A percentile compares a stretch with the other conserved stretches of the same genome.
phyloP scores from a whole-genome alignment of 768 basidiomycete genomes.

The Coprinellus micaceus region DNA sequence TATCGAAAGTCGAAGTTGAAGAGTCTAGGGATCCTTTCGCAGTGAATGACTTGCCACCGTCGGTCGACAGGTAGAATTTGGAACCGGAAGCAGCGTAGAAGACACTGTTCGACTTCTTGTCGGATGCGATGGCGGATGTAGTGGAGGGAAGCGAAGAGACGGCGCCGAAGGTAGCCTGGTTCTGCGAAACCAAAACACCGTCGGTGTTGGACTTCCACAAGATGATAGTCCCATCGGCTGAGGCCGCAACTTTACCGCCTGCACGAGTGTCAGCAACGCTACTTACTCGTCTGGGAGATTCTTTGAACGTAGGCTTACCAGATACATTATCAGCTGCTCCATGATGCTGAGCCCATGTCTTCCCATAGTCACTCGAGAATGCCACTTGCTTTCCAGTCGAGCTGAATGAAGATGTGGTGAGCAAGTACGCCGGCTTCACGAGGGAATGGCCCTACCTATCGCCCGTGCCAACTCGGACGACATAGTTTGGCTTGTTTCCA shows the following conservation, averaged over 20 bases:
- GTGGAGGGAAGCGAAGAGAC: slow-evolving; percentile 50
- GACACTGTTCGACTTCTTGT: slow-evolving; percentile 52
- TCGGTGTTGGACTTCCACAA: slow-evolving; percentile 51
- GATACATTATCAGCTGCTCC: slow-evolving; percentile 49
- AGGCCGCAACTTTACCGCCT: slow-evolving; percentile 43
- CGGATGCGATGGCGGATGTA: slow-evolving; percentile 53
- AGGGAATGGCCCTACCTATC: slow-evolving; percentile 31
- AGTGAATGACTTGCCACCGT: slow-evolving; percentile 52
- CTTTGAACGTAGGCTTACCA: slow-evolving; percentile 21
- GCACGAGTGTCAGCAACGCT: not conserved
- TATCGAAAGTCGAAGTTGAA: slow-evolving; percentile 46
- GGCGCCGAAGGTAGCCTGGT: slow-evolving; percentile 42
- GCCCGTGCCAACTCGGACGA: slow-evolving; percentile 53
- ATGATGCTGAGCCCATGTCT: slow-evolving; percentile 53
- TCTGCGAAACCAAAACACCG: slow-evolving; percentile 52
- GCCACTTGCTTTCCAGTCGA: slow-evolving; percentile 53
- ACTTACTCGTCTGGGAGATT: no score
- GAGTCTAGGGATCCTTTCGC: slow-evolving; percentile 40
- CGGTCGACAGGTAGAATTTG: slow-evolving; percentile 57
- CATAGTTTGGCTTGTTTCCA: slow-evolving; percentile 44
- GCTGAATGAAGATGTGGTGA: slow-evolving; percentile 16
- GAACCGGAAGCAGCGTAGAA: slow-evolving; percentile 59
- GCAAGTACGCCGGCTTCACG: not conserved
- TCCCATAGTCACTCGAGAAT: slow-evolving; percentile 50
- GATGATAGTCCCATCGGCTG: slow-evolving; percentile 53